These are phyloP conservation scores for Aurinia saxatilis DNA, from an alignment of 345 rosid species.

Conservation along the genomic window DNA sequence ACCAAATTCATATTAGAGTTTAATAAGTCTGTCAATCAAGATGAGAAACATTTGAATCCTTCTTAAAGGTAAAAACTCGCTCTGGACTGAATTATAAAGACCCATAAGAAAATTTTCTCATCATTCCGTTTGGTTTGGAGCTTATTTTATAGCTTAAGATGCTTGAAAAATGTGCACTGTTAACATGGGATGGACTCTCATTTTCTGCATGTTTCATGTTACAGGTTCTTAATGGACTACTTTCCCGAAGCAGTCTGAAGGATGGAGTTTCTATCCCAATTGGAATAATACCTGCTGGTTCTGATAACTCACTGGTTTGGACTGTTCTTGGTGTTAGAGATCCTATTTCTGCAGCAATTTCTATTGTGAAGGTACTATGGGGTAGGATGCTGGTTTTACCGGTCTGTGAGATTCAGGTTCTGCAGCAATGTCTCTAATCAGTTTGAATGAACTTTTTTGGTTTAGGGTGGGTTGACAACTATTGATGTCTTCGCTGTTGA, in stretches of 20 bases:
- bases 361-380: slow-evolving; percentile 66
- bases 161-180: too few relatives aligned
- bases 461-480: slow-evolving; percentile 81
- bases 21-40: too few relatives aligned
- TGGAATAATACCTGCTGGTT: slow-evolving; percentile 91
- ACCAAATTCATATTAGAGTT: too few relatives aligned
- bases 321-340: slow-evolving; percentile 86
- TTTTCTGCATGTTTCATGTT: slow-evolving; percentile 1
- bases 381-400: neutral
- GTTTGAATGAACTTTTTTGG: slow-evolving; percentile 3
- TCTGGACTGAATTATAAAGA: too few relatives aligned
- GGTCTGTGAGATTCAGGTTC: too few relatives aligned
- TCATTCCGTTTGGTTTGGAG: too few relatives aligned
- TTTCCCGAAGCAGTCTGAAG: slow-evolving; percentile 64
- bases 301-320: slow-evolving; percentile 89
- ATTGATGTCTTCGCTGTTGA: slow-evolving; percentile 85
- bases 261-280: slow-evolving; percentile 89
- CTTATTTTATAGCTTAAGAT: too few relatives aligned
- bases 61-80: too few relatives aligned
- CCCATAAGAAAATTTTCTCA: too few relatives aligned
- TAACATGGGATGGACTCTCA: neutral
- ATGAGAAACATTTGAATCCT: too few relatives aligned
- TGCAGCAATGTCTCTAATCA: neutral
- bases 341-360: slow-evolving; percentile 78
- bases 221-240: slow-evolving; percentile 83